phyloP scores from a whole-genome alignment of 1,139 yeast species.

The Magnusiomyces sp. region DNA sequence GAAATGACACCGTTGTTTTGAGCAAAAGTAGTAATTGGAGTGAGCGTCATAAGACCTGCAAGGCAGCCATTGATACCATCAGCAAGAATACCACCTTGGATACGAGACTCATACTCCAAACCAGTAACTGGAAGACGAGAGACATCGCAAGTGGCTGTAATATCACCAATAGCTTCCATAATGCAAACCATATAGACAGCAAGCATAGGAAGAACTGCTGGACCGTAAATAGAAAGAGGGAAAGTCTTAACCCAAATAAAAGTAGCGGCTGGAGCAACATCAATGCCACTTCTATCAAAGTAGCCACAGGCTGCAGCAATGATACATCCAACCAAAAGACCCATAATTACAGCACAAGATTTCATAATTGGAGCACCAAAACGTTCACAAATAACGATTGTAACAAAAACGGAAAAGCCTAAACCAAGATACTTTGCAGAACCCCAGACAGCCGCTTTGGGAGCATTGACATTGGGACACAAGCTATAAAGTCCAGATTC shows the following conservation, averaged over 20 bases:
- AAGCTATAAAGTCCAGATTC: constrained; percentile 41
- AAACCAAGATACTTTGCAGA: constrained; percentile 77
- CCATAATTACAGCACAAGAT: constrained; percentile 82
- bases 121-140: constrained; percentile 80
- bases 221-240: constrained; percentile 65
- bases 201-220: constrained; percentile 71
- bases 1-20: constrained; percentile 93
- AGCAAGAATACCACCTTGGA: constrained; percentile 87
- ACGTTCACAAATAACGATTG: constrained; percentile 67
- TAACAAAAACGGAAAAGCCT: constrained; percentile 70
- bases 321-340: constrained; percentile 78
- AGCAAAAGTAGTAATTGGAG: constrained; percentile 85
- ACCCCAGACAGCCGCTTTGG: constrained; percentile 64
- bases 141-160: constrained; percentile 88
- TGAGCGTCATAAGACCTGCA: constrained; percentile 56
- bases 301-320: constrained; percentile 89
- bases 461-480: constrained; percentile 42
- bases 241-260: constrained; percentile 86
- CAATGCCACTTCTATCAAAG: constrained; percentile 49
- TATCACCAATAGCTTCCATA: constrained; percentile 91
- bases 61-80: constrained; percentile 64
- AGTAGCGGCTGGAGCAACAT: constrained; percentile 71
- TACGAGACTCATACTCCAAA: constrained; percentile 64
- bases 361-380: constrained; percentile 95
- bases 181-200: constrained; percentile 72